These are phyloP conservation scores for Cucumis variabilis DNA, from an alignment of 331 rosid genomes.

Conservation along the genomic window DNA sequence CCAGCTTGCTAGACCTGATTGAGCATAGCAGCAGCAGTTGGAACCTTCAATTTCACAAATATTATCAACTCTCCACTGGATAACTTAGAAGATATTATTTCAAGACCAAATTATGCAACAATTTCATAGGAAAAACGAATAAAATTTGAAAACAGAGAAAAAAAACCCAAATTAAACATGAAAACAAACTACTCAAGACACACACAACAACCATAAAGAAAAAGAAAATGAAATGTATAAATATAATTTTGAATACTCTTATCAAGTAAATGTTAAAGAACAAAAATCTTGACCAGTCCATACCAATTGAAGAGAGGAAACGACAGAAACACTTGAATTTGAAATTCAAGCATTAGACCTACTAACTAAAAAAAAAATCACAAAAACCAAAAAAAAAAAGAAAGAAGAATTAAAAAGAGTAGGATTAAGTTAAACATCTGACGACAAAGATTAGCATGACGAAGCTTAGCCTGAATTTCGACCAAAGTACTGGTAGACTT, in stretches of 20 bases:
- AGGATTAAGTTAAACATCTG: slow-evolving; percentile 57
- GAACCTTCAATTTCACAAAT: no score
- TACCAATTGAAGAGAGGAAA: not conserved
- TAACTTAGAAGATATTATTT: not conserved
- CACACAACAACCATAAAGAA: not conserved
- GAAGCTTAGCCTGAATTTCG: slow-evolving; percentile 88
- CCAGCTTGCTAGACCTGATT: no score
- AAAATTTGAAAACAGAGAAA: not conserved
- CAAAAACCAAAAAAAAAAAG: not conserved
- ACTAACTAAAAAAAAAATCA: not conserved
- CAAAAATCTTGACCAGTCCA: not conserved
- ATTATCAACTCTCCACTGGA: no score
- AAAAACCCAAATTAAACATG: not conserved
- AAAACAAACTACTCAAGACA: not conserved
- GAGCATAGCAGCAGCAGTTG: no score
- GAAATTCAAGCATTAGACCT: not conserved
- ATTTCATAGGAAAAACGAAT: not conserved
- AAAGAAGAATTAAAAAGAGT: not conserved
- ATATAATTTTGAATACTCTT: not conserved
- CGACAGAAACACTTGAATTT: not conserved
- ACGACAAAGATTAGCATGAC: slow-evolving; percentile 89
- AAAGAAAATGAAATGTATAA: not conserved
- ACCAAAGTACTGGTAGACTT: slow-evolving; percentile 80
- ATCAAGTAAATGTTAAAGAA: slow-evolving; percentile 10
- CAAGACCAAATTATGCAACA: not conserved